These are phyloP conservation scores for Blastobotrys muscicola DNA, from an alignment of 805 yeast species.

Conservation along the genomic window DNA sequence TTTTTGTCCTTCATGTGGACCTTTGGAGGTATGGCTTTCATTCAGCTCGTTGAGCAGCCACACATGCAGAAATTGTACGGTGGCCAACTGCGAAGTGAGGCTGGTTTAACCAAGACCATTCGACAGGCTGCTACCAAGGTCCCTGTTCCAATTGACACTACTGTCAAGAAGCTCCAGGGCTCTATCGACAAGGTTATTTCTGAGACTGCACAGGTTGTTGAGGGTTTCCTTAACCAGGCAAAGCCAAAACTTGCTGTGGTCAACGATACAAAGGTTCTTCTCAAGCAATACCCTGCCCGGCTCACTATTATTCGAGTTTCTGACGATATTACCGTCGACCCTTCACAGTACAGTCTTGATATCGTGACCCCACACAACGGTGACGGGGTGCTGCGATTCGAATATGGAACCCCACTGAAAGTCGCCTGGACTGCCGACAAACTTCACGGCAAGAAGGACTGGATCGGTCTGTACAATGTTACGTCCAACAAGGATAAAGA, in stretches of 20 bases:
- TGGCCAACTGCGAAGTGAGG: slow-evolving; percentile 44
- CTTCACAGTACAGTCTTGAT: slow-evolving; percentile 16
- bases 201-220: slow-evolving; percentile 36
- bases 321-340: slow-evolving; percentile 22
- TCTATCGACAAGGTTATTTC: slow-evolving; percentile 32
- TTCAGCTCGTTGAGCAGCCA: slow-evolving; percentile 64
- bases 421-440: slow-evolving; percentile 49
- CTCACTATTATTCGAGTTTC: slow-evolving; percentile 24
- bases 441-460: slow-evolving; percentile 43
- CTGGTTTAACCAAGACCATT: slow-evolving; percentile 33
- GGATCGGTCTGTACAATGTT: slow-evolving; percentile 70
- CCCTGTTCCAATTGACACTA: slow-evolving; percentile 21
- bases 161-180: slow-evolving; percentile 20
- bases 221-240: slow-evolving; percentile 31
- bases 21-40: slow-evolving; percentile 51
- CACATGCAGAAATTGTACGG: slow-evolving; percentile 75
- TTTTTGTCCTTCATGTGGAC: slow-evolving; percentile 58
- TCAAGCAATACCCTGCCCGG: slow-evolving; percentile 30
- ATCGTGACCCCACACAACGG: slow-evolving; percentile 6
- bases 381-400: slow-evolving; percentile 7
- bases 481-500: slow-evolving; percentile 34
- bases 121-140: slow-evolving; percentile 22
- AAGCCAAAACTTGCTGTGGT: slow-evolving; percentile 24
- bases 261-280: slow-evolving; percentile 26
- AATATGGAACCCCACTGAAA: slow-evolving; percentile 41